Evolutionary conservation across 2,329 filamentous ascomycete genomes (phyloP).

Genomic region (Salinomyces thailandicus): DNA sequence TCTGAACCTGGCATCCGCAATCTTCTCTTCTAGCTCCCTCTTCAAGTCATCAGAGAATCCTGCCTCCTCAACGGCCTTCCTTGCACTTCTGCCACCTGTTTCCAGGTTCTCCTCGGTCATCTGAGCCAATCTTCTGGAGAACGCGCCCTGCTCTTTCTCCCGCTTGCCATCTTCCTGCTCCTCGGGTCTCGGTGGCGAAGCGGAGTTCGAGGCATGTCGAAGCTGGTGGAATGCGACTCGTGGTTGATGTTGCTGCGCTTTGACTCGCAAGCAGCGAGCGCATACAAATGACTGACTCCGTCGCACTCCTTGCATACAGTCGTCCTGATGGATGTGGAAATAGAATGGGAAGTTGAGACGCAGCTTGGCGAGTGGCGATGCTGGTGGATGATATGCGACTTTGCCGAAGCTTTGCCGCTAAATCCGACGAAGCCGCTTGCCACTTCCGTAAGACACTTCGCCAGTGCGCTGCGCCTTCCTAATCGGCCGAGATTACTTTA

Average conservation of each 20-base stretch:
- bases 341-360: too few species aligned
- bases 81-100: slow-evolving; percentile 44
- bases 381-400: too few species aligned
- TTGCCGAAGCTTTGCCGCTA: too few species aligned
- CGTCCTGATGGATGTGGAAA: too few species aligned
- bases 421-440: too few species aligned
- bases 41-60: slow-evolving; percentile 54
- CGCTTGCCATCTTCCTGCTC: slow-evolving; percentile 8
- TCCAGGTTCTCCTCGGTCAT: slow-evolving; percentile 52
- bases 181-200: slow-evolving; percentile 10
- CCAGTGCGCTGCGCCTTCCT: too few species aligned
- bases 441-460: too few species aligned
- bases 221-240: slow-evolving; percentile 2
- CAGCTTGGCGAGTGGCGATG: too few species aligned
- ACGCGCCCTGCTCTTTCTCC: slow-evolving; percentile 41
- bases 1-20: slow-evolving; percentile 46
- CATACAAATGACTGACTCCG: slow-evolving; percentile 21
- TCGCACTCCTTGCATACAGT: slow-evolving; percentile 10
- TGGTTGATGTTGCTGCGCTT: slow-evolving; percentile 7
- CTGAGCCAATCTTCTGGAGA: slow-evolving; percentile 47
- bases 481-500: too few species aligned
- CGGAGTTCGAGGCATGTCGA: slow-evolving; percentile 11
- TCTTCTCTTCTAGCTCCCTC: slow-evolving; percentile 46
- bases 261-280: slow-evolving; percentile 32
- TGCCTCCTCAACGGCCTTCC: slow-evolving; percentile 48